Evolutionary conservation across 768 basidiomycete species (phyloP).

Genomic region (Amanita rubescens): DNA sequence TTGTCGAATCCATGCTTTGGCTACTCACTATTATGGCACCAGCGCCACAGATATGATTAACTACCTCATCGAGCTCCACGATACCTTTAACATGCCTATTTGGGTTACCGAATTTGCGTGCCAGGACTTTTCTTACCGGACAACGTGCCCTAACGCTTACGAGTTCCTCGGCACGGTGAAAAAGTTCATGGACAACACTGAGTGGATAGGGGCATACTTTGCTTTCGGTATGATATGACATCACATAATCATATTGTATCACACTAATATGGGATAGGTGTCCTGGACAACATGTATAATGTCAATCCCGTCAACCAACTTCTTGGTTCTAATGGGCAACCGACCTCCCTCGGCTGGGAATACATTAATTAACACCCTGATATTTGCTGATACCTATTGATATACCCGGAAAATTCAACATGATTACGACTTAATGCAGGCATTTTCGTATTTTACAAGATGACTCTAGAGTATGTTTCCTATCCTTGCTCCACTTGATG

Average conservation of each 20-base stretch:
- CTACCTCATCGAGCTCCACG: conserved; percentile 42
- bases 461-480: neutral
- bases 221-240: conserved; percentile 50
- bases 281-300: conserved; percentile 45
- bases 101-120: conserved; percentile 71
- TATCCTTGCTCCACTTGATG: neutral
- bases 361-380: conserved; percentile 34
- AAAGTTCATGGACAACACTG: conserved; percentile 36
- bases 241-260: neutral
- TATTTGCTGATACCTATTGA: neutral
- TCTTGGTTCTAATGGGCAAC: conserved; percentile 35
- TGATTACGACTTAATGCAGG: neutral
- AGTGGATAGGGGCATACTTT: conserved; percentile 35
- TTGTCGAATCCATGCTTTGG: conserved; percentile 44
- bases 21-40: conserved; percentile 67
- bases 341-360: conserved; percentile 42
- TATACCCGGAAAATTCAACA: neutral
- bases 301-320: conserved; percentile 53
- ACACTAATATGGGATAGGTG: conserved; percentile 28
- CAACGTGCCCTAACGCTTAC: conserved; percentile 38
- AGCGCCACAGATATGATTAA: conserved; percentile 37
- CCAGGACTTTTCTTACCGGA: conserved; percentile 49
- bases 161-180: conserved; percentile 40
- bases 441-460: neutral
- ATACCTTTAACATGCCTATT: conserved; percentile 34